phyloP scores from a whole-genome alignment of 495 filamentous ascomycete species.

The Neurospora sp. region DNA sequence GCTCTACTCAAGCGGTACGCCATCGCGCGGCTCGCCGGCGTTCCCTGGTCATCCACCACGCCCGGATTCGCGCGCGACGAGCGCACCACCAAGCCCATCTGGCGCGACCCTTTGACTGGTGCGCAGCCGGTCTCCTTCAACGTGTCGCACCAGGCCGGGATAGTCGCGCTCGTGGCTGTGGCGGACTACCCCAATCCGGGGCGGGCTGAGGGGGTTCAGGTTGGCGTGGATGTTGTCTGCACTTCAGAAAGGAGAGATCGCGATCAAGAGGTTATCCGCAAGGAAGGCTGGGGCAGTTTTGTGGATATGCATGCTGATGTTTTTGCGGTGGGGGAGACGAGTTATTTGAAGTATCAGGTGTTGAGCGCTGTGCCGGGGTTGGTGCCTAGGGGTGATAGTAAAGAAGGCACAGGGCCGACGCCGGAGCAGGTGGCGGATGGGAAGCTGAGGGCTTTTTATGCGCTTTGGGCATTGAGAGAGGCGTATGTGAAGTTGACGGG shows the following conservation, averaged over 20 bases:
- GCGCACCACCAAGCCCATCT: constrained; percentile 53
- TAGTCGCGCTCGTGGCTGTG: constrained; percentile 50
- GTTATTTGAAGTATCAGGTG: constrained; percentile 27
- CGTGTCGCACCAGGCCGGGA: constrained; percentile 74
- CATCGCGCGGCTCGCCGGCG: constrained; percentile 46
- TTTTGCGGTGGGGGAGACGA: constrained; percentile 41
- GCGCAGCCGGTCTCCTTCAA: constrained; percentile 60
- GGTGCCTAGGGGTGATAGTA: not conserved
- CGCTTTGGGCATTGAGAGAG: constrained; percentile 82
- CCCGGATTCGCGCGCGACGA: constrained; percentile 42
- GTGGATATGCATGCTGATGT: constrained; percentile 73
- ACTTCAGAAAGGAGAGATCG: constrained; percentile 53
- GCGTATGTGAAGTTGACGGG: constrained; percentile 92
- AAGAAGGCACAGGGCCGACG: not conserved
- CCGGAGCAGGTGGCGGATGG: constrained; percentile 18
- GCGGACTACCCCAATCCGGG: constrained; percentile 17
- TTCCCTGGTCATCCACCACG: constrained; percentile 55
- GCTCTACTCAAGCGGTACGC: constrained; percentile 70
- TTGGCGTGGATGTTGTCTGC: constrained; percentile 68
- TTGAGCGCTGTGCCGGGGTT: constrained; percentile 16
- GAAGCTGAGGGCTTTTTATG: constrained; percentile 66
- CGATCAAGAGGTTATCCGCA: constrained; percentile 36
- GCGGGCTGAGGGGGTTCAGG: constrained; percentile 13
- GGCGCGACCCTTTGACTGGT: constrained; percentile 17
- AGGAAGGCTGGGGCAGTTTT: constrained; percentile 51